phyloP scores from a whole-genome alignment of 257 asterid genomes.

The Capsicum baccatum region DNA sequence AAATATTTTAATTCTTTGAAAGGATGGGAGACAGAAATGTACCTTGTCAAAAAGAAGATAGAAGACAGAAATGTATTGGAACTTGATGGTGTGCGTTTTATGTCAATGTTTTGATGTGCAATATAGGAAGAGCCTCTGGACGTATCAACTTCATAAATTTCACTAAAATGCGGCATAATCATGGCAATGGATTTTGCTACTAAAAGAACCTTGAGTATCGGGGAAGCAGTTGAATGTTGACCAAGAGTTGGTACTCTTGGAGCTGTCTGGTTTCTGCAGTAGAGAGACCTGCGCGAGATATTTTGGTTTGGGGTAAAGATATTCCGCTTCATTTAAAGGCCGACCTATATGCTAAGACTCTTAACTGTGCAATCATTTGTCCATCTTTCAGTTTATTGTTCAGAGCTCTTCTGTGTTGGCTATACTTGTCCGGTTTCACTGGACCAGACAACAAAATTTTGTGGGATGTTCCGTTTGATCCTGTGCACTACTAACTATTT shows the following conservation, averaged over 20 bases:
- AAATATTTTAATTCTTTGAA: not conserved
- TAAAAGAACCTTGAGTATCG: not conserved
- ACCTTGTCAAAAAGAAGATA: not conserved
- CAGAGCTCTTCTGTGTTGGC: not conserved
- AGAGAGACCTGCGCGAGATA: not conserved
- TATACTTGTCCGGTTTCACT: not conserved
- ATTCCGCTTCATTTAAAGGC: not conserved
- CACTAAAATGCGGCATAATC: not conserved
- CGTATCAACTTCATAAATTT: not conserved
- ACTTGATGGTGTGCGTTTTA: not conserved
- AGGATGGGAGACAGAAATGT: not conserved
- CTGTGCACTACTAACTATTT: slow-evolving; percentile 8
- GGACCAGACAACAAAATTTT: not conserved
- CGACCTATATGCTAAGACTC: not conserved
- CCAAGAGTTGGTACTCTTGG: not conserved
- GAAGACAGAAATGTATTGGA: not conserved
- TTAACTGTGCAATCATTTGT: slow-evolving; percentile 1
- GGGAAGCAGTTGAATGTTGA: slow-evolving; percentile 14
- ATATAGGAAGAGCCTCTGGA: not conserved
- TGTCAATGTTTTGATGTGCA: not conserved
- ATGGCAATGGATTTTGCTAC: not conserved
- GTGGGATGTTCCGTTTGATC: not conserved
- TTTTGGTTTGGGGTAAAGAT: not conserved
- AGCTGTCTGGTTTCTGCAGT: not conserved
- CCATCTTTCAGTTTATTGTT: slow-evolving; percentile 11